Evolutionary conservation across 2,329 filamentous ascomycete genomes (phyloP).

Genomic region (Fusarium guadeloupense): DNA sequence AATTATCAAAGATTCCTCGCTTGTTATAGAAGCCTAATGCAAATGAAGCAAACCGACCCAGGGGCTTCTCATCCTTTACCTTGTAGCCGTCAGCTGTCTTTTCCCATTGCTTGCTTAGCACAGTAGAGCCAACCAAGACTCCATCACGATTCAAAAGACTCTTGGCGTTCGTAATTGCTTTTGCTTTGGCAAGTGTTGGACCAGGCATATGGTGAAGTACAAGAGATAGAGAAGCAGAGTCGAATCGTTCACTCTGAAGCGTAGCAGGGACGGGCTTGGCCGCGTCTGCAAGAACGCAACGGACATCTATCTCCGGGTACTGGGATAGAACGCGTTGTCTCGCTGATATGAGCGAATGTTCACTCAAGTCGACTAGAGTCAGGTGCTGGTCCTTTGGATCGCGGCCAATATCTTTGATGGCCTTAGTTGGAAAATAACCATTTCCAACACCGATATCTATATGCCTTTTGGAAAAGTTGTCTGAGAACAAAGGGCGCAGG

Average conservation of each 20-base stretch:
- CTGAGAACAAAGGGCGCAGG: neutral
- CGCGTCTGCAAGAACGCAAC: neutral
- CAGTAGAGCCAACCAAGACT: slow-evolving; percentile 6
- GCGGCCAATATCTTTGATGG: neutral
- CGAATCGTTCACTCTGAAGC: neutral
- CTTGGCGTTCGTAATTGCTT: slow-evolving; percentile 3
- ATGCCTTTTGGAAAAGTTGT: slow-evolving; percentile 12
- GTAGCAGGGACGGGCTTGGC: neutral
- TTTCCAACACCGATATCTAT: slow-evolving; percentile 20
- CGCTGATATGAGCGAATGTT: neutral
- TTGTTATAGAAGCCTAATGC: slow-evolving; percentile 8
- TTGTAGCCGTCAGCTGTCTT: neutral
- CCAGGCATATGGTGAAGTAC: slow-evolving; percentile 10
- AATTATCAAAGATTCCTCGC: slow-evolving; percentile 11
- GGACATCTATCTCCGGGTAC: neutral
- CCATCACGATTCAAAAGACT: neutral
- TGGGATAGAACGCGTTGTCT: neutral
- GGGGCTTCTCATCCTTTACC: neutral
- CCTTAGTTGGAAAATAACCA: slow-evolving; percentile 6
- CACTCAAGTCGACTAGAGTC: slow-evolving; percentile 12
- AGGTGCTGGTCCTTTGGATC: slow-evolving; percentile 2
- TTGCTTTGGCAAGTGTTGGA: slow-evolving; percentile 3
- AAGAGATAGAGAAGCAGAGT: slow-evolving; percentile 10
- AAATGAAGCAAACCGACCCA: neutral
- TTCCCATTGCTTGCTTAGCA: slow-evolving; percentile 14